Percentiles rank a stretch among this genome's conserved stretches.
phyloP scores from a whole-genome alignment of 495 filamentous ascomycete genomes.

The Viridothelium virens region DNA sequence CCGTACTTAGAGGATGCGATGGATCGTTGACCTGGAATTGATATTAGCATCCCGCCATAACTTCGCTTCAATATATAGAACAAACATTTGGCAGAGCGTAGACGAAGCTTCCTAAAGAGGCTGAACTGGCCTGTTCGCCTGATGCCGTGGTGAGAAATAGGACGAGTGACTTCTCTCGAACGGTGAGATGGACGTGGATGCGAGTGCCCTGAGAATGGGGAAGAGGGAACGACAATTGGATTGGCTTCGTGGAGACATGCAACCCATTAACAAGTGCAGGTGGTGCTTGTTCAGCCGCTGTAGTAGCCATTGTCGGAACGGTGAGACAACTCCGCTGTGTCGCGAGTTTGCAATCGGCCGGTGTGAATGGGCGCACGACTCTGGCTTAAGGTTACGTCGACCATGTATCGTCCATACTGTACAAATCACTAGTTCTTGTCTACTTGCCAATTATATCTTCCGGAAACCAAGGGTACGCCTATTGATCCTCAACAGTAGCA shows the following conservation, averaged over 20 bases:
- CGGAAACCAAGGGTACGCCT: too few relatives aligned
- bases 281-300: background rate
- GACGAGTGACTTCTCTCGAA: conserved; percentile 56
- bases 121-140: conserved; percentile 45
- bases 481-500: background rate
- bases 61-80: conserved; percentile 8
- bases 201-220: conserved; percentile 68
- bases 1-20: conserved; percentile 61
- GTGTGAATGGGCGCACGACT: too few relatives aligned
- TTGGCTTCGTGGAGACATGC: conserved; percentile 34
- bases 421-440: background rate
- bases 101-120: conserved; percentile 74
- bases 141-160: conserved; percentile 70
- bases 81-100: conserved; percentile 85
- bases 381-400: too few relatives aligned
- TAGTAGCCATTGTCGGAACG: background rate
- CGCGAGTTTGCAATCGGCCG: too few relatives aligned
- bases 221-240: conserved; percentile 69
- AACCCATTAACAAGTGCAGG: conserved; percentile 19
- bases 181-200: conserved; percentile 69
- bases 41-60: conserved; percentile 10
- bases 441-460: background rate
- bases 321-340: background rate
- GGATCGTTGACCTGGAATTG: conserved; percentile 45
- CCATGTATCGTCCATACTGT: too few relatives aligned